Evolutionary conservation across 768 basidiomycete species (phyloP), one percentile per base, ranked within the genome.

Genomic region (Ramaria sp.): DNA sequence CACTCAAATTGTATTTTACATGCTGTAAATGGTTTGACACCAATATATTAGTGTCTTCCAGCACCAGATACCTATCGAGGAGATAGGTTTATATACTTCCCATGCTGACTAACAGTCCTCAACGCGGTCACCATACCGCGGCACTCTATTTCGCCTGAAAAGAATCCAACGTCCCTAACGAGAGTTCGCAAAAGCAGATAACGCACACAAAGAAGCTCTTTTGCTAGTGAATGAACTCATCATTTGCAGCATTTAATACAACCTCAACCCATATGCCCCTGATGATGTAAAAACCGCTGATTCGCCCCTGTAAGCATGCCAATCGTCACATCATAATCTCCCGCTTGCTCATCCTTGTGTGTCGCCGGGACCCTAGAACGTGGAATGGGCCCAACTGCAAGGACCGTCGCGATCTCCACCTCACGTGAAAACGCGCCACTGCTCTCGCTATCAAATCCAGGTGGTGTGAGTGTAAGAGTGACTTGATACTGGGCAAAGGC

Each of bases 261-360:
- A 27, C 27, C 27, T 27, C 5, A 27, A 27, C 5, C 5, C 27
- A 27, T 27, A 27, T 49, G 49, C 47, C 46, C 55, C 22, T 57
- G 47, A 57, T 39, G 46, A 49, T 48, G 63, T 49, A 62, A 67
- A 63, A 78, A 81, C 61, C 76, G 69, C 62, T 81, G 78, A 63
- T 82, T 80, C 13, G 78, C 77, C 61, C 78, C 81, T 63, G 80
- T 78, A 61, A 80, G 64, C 38, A 78, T 72, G 13, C 78, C 80
- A 33, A 78, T 68, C 11, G 75, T 72, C 38, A 72, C 75, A 60
- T 78, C 79, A 63, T 78, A 80, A 63, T 57, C 9, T 30, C 48
- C 7, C 3, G 31, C 22, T 49, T 49, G 2, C 9, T 78, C 78
- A 13, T 68, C 66, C 4, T 7, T 2, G 73, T 63, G 27, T 73